phyloP scores from a whole-genome alignment of 1,284 basidiomycete species.

The Microbotryomycetes sp. region DNA sequence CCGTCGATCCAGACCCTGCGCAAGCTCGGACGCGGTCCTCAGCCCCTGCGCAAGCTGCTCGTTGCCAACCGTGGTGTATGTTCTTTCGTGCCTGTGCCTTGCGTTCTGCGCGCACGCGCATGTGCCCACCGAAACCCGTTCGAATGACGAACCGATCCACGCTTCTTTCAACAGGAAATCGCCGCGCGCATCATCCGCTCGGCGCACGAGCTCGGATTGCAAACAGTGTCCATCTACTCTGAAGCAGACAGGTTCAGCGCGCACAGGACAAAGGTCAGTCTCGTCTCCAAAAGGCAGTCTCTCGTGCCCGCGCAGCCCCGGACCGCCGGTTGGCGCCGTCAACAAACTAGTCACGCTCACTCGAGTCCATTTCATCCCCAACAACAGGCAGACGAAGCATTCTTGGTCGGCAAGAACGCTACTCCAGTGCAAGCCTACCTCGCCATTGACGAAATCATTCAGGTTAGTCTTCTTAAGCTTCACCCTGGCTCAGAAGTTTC shows the following conservation, averaged over 20 bases:
- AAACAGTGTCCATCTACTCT: slow-evolving; percentile 97
- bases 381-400: slow-evolving; percentile 87
- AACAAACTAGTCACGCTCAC: not conserved
- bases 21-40: slow-evolving; percentile 11
- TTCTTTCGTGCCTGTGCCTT: slow-evolving; percentile 21
- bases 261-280: slow-evolving; percentile 83
- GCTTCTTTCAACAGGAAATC: slow-evolving; percentile 65
- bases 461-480: slow-evolving; percentile 20
- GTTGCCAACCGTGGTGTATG: slow-evolving; percentile 91
- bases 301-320: not conserved
- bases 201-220: slow-evolving; percentile 97
- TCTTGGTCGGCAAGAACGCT: slow-evolving; percentile 91
- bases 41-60: slow-evolving; percentile 32
- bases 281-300: not conserved
- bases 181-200: slow-evolving; percentile 98
- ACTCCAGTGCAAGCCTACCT: slow-evolving; percentile 96
- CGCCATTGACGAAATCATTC: slow-evolving; percentile 92
- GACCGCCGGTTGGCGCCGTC: not conserved
- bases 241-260: slow-evolving; percentile 94
- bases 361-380: not conserved
- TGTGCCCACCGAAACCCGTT: too few species aligned
- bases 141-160: slow-evolving; percentile 3
- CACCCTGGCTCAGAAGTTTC: too few species aligned
- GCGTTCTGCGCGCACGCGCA: not conserved
- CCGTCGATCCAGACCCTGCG: slow-evolving; percentile 18